These are phyloP conservation scores for Panicum hallii DNA, from an alignment of 202 grass and related monocot species.

Conservation along the genomic window DNA sequence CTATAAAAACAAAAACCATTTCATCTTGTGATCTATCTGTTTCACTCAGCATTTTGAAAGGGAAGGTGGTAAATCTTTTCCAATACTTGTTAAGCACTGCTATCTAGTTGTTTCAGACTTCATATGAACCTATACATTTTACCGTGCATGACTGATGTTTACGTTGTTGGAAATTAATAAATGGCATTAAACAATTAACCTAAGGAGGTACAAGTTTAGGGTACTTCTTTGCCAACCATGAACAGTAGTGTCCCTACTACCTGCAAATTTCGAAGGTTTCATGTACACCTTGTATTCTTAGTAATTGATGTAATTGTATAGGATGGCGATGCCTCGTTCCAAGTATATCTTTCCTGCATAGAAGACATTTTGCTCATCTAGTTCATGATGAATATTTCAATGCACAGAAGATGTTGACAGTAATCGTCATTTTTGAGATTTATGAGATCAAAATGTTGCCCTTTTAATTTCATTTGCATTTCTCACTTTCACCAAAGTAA, in stretches of 20 bases:
- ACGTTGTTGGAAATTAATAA: neutral
- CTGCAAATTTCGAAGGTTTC: slow-evolving; percentile 1
- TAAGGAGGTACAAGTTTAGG: neutral
- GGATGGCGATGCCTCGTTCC: neutral
- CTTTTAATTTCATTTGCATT: neutral
- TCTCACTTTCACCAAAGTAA: slow-evolving; percentile 2
- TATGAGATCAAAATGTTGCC: neutral
- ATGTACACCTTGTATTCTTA: slow-evolving; percentile 23
- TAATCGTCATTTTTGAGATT: neutral
- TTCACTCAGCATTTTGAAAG: neutral
- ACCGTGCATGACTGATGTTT: no score
- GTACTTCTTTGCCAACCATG: neutral
- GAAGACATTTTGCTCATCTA: neutral
- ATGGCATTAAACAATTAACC: neutral
- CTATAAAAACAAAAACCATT: neutral
- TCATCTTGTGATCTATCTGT: slow-evolving; percentile 6
- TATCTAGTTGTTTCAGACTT: neutral
- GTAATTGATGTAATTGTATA: slow-evolving; percentile 20
- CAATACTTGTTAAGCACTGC: neutral
- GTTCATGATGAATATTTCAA: slow-evolving; percentile 1
- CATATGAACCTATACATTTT: slow-evolving; percentile 8
- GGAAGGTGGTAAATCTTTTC: neutral
- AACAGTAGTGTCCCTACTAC: neutral
- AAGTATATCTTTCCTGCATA: neutral
- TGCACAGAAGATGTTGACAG: neutral